phyloP scores from a whole-genome alignment of 768 basidiomycete species.

The Suillus subalutaceus region DNA sequence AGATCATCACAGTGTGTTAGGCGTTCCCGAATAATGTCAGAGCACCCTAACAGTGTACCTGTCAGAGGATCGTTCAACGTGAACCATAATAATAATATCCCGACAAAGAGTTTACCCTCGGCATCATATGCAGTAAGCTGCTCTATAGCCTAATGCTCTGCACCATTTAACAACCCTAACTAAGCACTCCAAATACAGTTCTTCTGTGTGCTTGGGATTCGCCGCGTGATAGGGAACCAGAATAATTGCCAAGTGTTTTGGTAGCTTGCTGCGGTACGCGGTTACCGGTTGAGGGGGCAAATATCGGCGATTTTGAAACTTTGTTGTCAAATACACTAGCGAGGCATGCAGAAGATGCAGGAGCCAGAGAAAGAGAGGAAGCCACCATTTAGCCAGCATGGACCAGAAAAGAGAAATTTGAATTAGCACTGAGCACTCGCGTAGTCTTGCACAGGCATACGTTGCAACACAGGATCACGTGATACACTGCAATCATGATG shows the following conservation, averaged over 20 bases:
- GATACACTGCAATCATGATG: constrained; percentile 24
- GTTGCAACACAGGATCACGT: constrained; percentile 22
- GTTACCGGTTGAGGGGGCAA: constrained; percentile 49
- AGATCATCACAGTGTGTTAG: constrained; percentile 31
- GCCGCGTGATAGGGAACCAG: constrained; percentile 50
- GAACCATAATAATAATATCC: constrained; percentile 1
- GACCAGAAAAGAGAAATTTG: constrained; percentile 1
- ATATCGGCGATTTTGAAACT: constrained; percentile 41
- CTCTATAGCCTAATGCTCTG: constrained; percentile 57
- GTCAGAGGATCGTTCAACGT: constrained; percentile 13
- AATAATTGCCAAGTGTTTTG: constrained; percentile 68
- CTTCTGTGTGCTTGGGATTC: constrained; percentile 39
- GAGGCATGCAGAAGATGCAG: constrained; percentile 62
- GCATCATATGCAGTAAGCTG: constrained; percentile 75
- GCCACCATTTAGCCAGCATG: constrained; percentile 40
- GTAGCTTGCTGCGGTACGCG: constrained; percentile 57
- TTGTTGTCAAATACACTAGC: constrained; percentile 42
- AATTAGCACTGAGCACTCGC: not conserved
- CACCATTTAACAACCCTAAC: constrained; percentile 63
- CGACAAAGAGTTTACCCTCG: constrained; percentile 50
- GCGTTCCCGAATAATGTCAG: constrained; percentile 44
- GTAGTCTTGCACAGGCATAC: not conserved
- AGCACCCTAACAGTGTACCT: constrained; percentile 47
- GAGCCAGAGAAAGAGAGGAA: constrained; percentile 49
- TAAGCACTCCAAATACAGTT: constrained; percentile 54